Evolutionary conservation across 148 eudicot genomes (phyloP), one percentile per base, ranked within the genome.

Genomic region (Spergularia marina): DNA sequence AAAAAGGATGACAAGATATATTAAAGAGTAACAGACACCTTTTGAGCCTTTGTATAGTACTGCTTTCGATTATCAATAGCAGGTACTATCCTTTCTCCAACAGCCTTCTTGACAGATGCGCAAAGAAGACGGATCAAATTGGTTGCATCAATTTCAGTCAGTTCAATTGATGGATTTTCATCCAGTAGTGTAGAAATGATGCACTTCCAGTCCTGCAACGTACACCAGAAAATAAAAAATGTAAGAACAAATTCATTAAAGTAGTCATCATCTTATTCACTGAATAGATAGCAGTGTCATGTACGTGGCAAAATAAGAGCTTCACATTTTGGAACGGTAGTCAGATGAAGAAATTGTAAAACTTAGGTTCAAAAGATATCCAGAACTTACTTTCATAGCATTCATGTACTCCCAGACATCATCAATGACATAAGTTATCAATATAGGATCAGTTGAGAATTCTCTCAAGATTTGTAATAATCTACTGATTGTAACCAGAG

Each of bases 391-490:
- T 81, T 87, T 95, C 97, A 95, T 95, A 71, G 98, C 98, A 72
- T 81, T 87, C 97, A 95, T 95, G 85, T 85, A 92, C 80, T 95
- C 97, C 99, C 99, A 95, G 8, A 92, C 90, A 84, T 95, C 99
- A 82, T 95, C 99, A 71, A 95, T 89, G 79, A 95, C 99, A 76
- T 95, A 95, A 49, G 88, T 87, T 83, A 87, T 88, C 56, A 95
- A 80, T 76, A 95, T 87, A 66, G 88, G 94, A 80, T 92, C 99
- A 30, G 88, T 80, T 39, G 94, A 87, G 76, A 95, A 95, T 79
- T 95, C 99, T 82, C 91, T 88, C 55, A 92, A 78, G 79, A 95
- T 95, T 81, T 89, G 96, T 82, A 92, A 81, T 91, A 95, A 85
- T 83, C 99, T 92, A 78, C 84, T 81, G 15, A 95, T 89, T 80